phyloP scores from a whole-genome alignment of 306 rosid species.

The Senna tora region DNA sequence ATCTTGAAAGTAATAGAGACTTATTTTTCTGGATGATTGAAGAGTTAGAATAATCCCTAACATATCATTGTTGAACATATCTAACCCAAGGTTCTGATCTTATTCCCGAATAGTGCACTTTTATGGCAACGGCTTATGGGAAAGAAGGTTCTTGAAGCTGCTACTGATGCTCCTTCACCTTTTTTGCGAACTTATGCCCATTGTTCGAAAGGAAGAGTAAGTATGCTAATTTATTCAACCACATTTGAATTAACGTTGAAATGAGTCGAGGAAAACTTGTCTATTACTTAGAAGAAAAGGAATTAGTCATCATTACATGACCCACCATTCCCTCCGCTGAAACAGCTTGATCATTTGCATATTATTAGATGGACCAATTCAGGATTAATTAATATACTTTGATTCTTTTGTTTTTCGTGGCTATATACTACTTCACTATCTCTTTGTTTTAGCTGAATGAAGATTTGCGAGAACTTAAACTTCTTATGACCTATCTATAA shows the following conservation, averaged over 20 bases:
- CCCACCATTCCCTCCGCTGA: too few species aligned
- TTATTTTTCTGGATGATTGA: conserved; percentile 1
- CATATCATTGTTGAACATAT: conserved; percentile 13
- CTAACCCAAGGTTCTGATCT: conserved; percentile 29
- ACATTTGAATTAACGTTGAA: background rate
- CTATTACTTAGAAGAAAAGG: background rate
- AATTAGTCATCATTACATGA: background rate
- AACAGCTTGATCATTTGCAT: too few species aligned
- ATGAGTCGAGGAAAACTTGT: background rate
- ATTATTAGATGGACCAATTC: too few species aligned
- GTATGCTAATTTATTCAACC: conserved; percentile 34
- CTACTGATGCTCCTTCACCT: conserved; percentile 53
- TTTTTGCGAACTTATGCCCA: conserved; percentile 84
- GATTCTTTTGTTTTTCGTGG: background rate
- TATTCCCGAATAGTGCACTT: conserved; percentile 71
- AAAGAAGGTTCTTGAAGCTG: conserved; percentile 62
- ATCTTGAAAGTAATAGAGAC: background rate
- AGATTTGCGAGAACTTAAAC: background rate
- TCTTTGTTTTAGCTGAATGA: background rate
- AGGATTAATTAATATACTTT: too few species aligned
- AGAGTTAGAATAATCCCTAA: background rate
- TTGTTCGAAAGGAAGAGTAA: conserved; percentile 87
- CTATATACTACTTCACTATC: background rate
- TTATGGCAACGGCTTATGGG: conserved; percentile 97
- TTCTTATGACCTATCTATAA: background rate